Evolutionary conservation across 805 yeast genomes (phyloP).

Genomic region (Ogataea paraovalis): DNA sequence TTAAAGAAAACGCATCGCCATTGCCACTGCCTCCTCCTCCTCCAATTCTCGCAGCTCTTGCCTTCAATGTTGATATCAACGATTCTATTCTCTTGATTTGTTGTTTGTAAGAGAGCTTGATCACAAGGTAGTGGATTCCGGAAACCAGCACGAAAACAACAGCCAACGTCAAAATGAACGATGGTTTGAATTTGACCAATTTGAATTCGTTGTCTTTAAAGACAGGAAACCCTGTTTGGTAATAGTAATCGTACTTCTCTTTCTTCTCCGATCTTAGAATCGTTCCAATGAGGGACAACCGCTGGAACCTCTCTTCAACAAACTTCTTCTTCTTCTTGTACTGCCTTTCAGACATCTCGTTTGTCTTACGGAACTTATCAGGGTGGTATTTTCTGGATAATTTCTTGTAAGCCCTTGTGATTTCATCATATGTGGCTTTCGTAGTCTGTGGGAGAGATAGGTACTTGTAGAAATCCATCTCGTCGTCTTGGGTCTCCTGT

Average conservation of each 20-base stretch:
- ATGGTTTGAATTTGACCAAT: slow-evolving; percentile 68
- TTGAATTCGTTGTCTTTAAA: slow-evolving; percentile 66
- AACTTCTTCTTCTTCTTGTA: slow-evolving; percentile 33
- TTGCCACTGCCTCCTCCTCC: too few species aligned
- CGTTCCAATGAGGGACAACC: slow-evolving; percentile 71
- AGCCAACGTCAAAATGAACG: slow-evolving; percentile 45
- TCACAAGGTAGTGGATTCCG: slow-evolving; percentile 53
- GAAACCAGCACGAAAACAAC: slow-evolving; percentile 50
- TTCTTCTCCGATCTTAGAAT: slow-evolving; percentile 62
- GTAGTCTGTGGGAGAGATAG: slow-evolving; percentile 42
- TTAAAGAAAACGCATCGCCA: too few species aligned
- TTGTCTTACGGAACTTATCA: slow-evolving; percentile 56
- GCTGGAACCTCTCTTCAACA: slow-evolving; percentile 69
- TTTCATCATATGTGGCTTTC: slow-evolving; percentile 47
- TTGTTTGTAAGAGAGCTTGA: slow-evolving; percentile 51
- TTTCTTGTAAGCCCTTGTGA: slow-evolving; percentile 64
- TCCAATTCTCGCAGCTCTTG: slow-evolving; percentile 46
- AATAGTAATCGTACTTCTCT: slow-evolving; percentile 79
- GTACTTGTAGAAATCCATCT: slow-evolving; percentile 66
- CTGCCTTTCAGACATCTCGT: slow-evolving; percentile 31
- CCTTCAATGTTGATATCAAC: slow-evolving; percentile 46
- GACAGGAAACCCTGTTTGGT: slow-evolving; percentile 79
- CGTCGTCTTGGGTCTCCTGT: slow-evolving; percentile 40
- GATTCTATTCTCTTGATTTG: slow-evolving; percentile 52
- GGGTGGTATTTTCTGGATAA: slow-evolving; percentile 78